A percentile compares a stretch with the other conserved stretches of the same genome.
Conservation (phyloP, 2,329 filamentous ascomycete species). For the Hymenoscyphus occultus region DNA sequence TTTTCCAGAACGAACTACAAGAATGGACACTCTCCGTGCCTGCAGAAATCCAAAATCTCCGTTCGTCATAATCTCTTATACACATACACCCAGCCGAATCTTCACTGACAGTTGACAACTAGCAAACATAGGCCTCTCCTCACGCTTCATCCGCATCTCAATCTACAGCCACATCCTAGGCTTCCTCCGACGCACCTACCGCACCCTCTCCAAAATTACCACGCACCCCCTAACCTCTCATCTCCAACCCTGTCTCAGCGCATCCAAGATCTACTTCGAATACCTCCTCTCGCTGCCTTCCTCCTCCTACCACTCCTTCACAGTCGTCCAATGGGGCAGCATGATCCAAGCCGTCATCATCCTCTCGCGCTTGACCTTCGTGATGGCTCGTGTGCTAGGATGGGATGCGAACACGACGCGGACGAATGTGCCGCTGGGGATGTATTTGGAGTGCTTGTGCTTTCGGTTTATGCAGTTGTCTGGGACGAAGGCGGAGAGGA, state of each 20-base stretch:
- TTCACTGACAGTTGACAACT: not conserved
- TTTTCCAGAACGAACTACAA: slow-evolving; percentile 28
- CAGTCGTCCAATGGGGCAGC: slow-evolving; percentile 23
- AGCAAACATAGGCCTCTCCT: slow-evolving; percentile 24
- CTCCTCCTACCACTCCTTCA: slow-evolving; percentile 23
- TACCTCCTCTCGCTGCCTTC: slow-evolving; percentile 30
- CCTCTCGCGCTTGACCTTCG: slow-evolving; percentile 30
- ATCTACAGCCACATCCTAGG: slow-evolving; percentile 31
- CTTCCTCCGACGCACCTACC: slow-evolving; percentile 27
- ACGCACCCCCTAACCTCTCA: slow-evolving; percentile 11
- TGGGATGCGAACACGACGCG: slow-evolving; percentile 30
- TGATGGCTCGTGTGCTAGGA: slow-evolving; percentile 26
- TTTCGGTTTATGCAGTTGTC: slow-evolving; percentile 23
- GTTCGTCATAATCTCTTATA: slow-evolving; percentile 14
- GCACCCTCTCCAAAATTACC: not conserved
- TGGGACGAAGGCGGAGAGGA: not conserved
- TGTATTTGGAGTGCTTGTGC: slow-evolving; percentile 34
- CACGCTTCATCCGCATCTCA: slow-evolving; percentile 19
- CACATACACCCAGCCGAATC: not conserved
- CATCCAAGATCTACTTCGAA: slow-evolving; percentile 28
- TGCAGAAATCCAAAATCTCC: slow-evolving; percentile 15
- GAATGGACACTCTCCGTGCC: slow-evolving; percentile 24
- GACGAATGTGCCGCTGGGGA: slow-evolving; percentile 27
- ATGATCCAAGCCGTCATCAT: slow-evolving; percentile 27
- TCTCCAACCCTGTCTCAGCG: slow-evolving; percentile 20